Evolutionary conservation across 306 rosid species (phyloP), one percentile per base, ranked within the genome.

Genomic region (Cucurbita pepo): DNA sequence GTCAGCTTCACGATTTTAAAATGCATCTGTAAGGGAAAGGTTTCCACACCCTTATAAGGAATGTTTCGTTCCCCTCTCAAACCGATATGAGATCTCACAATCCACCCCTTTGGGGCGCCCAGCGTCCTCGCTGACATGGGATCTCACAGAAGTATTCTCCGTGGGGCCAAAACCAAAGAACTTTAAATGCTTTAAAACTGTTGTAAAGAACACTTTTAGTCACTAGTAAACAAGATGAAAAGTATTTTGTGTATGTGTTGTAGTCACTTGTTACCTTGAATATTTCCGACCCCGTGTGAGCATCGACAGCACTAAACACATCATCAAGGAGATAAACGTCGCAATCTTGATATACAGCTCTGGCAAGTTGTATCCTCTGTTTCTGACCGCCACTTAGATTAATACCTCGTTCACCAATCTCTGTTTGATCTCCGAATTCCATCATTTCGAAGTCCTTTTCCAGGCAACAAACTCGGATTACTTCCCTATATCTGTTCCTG

Each of bases 361-460:
- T 76, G 47, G 98, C 97, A 56, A 94, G 96, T 77, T 94, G 98
- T 75, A 94, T 86, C 38, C 98, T 74, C 86, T 94, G 98, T 82
- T 94, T 94, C 80, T 94, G 98, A 53, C 98, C 98, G 2, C 98
- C 98, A 64, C 98, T 94, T 4, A 94, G 85, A 81, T 94, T 94
- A 87, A 94, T 94, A 40, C 98, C 98, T 0, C 98, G 97, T 85
- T 94, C 98, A 70, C 98, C 98, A 1, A 94, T 94, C 88, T 94
- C 98, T 0, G 97, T 94, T 70, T 89, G 97, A 82, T 94, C 98
- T 43, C 97, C 96, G 12, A 72, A 73, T 65, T 94, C 98, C 98
- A 94, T 91, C 92, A 91, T 85, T 77, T 94, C 97, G 75, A 94
- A 58, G 85, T 94, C 98, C 51, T 89, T 94, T 77, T 89, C 96